Evolutionary conservation across 345 rosid genomes (phyloP).

Genomic region (Eucalyptus marginata): DNA sequence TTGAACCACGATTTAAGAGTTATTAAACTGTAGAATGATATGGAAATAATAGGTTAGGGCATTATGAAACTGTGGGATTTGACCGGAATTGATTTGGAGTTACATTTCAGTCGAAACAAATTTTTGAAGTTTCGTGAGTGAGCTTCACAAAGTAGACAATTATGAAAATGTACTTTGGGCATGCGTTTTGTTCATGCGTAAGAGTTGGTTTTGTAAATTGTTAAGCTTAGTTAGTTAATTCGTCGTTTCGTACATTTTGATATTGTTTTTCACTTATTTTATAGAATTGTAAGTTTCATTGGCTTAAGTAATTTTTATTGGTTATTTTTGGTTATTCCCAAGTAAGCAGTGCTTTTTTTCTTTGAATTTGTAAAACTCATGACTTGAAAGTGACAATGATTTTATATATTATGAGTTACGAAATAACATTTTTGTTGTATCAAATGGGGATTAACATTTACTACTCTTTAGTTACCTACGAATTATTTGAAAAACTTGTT

Average conservation of each 20-base stretch:
- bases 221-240: not conserved
- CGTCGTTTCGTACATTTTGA: too few relatives aligned
- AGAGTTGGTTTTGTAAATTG: too few relatives aligned
- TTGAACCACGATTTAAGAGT: too few relatives aligned
- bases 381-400: not conserved
- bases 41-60: not conserved
- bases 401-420: too few relatives aligned
- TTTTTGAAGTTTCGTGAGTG: too few relatives aligned
- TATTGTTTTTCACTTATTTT: too few relatives aligned
- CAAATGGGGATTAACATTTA: not conserved
- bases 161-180: not conserved
- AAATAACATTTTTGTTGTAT: not conserved
- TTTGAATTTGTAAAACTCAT: too few relatives aligned
- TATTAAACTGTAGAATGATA: not conserved
- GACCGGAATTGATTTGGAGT: too few relatives aligned
- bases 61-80: not conserved
- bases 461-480: not conserved
- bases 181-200: not conserved
- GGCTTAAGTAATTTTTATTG: not conserved
- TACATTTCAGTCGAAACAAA: too few relatives aligned
- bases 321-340: too few relatives aligned
- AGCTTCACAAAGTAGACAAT: not conserved
- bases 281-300: too few relatives aligned
- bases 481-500: not conserved
- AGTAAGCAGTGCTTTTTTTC: not conserved